Evolutionary conservation across 2,329 filamentous ascomycete genomes (phyloP), one percentile per base, ranked within the genome.

Genomic region (Pseudogymnoascus sp.): DNA sequence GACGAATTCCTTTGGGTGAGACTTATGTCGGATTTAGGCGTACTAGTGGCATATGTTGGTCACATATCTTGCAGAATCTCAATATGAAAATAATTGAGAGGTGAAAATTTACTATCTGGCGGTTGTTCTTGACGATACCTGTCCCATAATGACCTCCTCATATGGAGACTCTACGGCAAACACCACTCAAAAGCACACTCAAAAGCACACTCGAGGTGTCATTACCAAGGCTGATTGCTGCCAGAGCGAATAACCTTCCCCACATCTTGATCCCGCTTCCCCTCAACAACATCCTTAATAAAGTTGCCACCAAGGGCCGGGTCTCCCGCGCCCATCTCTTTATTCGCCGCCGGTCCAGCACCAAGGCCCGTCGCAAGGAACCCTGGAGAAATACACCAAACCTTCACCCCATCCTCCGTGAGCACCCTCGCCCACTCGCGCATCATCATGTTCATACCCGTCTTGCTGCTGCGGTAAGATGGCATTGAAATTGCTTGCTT

Each of bases 371-470:
- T 84, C 0, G 78, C 80, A 46, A 83, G 67, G 56, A 78, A 76
- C 0, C 81, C 82, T 0, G 81, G 82, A 5, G 74, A 77, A n/a
- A 83, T 69, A 31, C 70, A 69, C 73, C 75, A 83, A 0, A 80
- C 77, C 68, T 80, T 82, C 4, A 84, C 79, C 0, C 80, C 79
- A 44, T 84, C 82, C 1, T 76, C 74, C 53, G 72, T 74, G 28
- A 84, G 70, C 1, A 75, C 66, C 37, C 76, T 73, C 28, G 69
- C 60, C 76, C 76, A 81, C 64, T 80, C 76, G 5, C 75, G 71
- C 78, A 81, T 78, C 66, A 81, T 64, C 79, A 81, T 81, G 65
- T 81, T 81, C 63, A 82, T 67, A 0, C 75, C 78, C 2, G 74
- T 75, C 69, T 82, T 81, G 21, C 70, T 68, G 25, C 70, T 71